Percentiles rank a stretch among this genome's conserved stretches.
Evolutionary conservation across 208 protist genomes (phyloP).

Genomic region (Trypanosomatidae sp.): DNA sequence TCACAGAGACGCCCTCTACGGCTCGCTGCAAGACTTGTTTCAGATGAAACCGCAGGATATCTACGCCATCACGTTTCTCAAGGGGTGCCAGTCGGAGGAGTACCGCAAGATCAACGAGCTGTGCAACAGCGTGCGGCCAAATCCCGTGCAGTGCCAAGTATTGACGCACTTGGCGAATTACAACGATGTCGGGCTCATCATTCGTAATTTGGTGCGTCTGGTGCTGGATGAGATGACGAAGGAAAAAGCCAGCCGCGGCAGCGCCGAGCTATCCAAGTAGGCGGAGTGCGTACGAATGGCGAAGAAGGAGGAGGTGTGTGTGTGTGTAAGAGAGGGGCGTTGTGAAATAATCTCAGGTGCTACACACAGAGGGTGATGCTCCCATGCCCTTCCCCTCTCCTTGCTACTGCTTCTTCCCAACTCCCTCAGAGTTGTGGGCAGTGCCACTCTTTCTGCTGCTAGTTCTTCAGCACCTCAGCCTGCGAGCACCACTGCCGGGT

Average conservation of each 20-base stretch:
- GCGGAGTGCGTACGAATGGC: neutral
- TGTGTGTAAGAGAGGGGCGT: neutral
- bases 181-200: constrained; percentile 80
- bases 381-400: neutral
- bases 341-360: neutral
- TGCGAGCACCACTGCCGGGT: neutral
- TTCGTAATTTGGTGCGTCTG: constrained; percentile 80
- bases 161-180: constrained; percentile 86
- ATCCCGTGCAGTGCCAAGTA: constrained; percentile 60
- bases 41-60: constrained; percentile 77
- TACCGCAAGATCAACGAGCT: constrained; percentile 76
- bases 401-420: neutral
- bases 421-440: neutral
- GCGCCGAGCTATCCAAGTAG: constrained; percentile 3
- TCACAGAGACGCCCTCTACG: constrained; percentile 75
- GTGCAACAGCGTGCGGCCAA: constrained; percentile 68
- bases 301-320: neutral
- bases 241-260: constrained; percentile 8
- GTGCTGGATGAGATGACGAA: constrained; percentile 69
- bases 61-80: constrained; percentile 80
- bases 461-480: neutral
- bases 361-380: neutral
- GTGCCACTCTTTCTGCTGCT: constrained; percentile 1
- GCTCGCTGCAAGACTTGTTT: constrained; percentile 69
- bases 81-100: constrained; percentile 78